These are phyloP conservation scores for Torrubiellomyces zombiae DNA, from an alignment of 2,329 filamentous ascomycete genomes.

Conservation along the genomic window DNA sequence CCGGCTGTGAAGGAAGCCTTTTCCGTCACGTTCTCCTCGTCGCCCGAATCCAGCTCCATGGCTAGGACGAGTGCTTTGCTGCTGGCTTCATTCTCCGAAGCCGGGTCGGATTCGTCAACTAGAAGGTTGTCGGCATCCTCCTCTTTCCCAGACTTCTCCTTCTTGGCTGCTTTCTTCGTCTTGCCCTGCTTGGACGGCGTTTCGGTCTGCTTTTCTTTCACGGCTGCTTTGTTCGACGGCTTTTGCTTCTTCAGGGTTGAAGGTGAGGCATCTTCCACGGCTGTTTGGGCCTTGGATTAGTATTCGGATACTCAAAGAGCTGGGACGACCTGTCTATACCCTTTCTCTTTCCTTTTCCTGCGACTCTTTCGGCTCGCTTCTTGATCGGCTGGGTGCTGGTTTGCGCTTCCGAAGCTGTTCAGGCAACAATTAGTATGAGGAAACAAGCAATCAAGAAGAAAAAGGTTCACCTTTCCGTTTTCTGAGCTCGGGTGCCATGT, in stretches of 20 bases:
- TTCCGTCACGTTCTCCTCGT: conserved; percentile 21
- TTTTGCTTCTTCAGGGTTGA: conserved; percentile 18
- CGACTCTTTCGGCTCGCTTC: conserved; percentile 18
- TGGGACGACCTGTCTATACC: conserved; percentile 8
- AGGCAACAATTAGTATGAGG: no score
- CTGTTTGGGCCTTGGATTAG: conserved; percentile 1
- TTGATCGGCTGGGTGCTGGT: conserved; percentile 15
- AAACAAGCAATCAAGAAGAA: no score
- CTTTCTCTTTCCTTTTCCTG: conserved; percentile 18
- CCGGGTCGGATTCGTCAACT: conserved; percentile 13
- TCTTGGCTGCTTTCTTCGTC: conserved; percentile 17
- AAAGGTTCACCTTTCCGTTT: conserved; percentile 20
- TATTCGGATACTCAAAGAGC: conserved; percentile 7
- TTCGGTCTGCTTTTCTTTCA: conserved; percentile 1
- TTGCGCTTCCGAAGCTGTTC: conserved; percentile 12
- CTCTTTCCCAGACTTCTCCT: conserved; percentile 11
- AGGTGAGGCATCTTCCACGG: conserved; percentile 17
- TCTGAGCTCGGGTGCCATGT: conserved; percentile 27
- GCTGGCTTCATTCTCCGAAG: conserved; percentile 23
- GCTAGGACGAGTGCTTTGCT: conserved; percentile 27
- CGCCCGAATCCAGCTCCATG: conserved; percentile 25
- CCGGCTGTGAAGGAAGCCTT: conserved; percentile 26
- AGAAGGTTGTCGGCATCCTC: conserved; percentile 15
- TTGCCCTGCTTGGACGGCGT: conserved; percentile 7
- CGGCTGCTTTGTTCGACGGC: conserved; percentile 2